These are phyloP conservation scores for Macrolepiota albuminosa DNA, from an alignment of 768 basidiomycete genomes.

Conservation along the genomic window DNA sequence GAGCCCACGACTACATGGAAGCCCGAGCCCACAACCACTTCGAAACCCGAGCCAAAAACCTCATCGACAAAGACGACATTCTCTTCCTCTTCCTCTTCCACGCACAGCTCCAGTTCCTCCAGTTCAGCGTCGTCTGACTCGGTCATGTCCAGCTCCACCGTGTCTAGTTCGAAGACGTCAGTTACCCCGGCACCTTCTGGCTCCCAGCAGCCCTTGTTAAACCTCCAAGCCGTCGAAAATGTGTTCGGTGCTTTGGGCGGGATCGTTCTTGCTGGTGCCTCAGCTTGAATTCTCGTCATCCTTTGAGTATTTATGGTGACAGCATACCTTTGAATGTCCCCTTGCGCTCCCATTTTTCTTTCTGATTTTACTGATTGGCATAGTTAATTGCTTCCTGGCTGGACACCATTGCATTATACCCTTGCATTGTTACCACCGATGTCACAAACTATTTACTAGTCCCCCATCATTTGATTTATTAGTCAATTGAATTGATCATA, in stretches of 20 bases:
- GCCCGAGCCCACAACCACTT: constrained; percentile 9
- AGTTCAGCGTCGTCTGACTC: constrained; percentile 19
- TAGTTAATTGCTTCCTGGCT: neutral
- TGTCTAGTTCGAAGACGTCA: constrained; percentile 1
- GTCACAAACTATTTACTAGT: neutral
- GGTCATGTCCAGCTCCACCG: constrained; percentile 5
- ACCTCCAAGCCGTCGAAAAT: constrained; percentile 28
- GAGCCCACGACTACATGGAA: constrained; percentile 17
- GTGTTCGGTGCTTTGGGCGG: constrained; percentile 33
- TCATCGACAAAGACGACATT: neutral
- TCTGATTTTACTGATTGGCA: neutral
- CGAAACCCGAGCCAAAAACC: constrained; percentile 16
- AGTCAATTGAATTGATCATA: neutral
- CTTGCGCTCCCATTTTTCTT: neutral
- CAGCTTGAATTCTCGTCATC: neutral
- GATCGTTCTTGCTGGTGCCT: constrained; percentile 26
- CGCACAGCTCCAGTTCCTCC: constrained; percentile 17
- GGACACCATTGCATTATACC: neutral
- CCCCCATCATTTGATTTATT: neutral
- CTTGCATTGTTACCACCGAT: neutral
- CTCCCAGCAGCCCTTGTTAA: constrained; percentile 23
- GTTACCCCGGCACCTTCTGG: constrained; percentile 2
- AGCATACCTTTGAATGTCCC: neutral
- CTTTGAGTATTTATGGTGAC: neutral
- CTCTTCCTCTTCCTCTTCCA: constrained; percentile 23